Evolutionary conservation across 768 basidiomycete species (phyloP), one percentile per base, ranked within the genome.

Genomic region (Strobilomyces dryophilus): DNA sequence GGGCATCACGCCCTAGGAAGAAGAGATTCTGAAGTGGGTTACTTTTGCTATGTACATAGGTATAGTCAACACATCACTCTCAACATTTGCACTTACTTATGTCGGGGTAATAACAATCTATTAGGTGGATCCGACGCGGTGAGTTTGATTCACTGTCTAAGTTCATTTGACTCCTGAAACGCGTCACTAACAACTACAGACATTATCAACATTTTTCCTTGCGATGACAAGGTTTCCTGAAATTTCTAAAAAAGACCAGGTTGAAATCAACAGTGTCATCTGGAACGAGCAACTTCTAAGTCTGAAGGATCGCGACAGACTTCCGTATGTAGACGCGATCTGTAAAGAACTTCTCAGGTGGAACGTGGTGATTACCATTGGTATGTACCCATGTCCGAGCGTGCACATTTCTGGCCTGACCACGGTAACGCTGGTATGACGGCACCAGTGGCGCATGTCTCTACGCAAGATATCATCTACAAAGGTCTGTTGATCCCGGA

Each of bases 51-150:
- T 59, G 52, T 56, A 61, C 21, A 4, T 52, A 14, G 56, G 61
- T 59, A 45, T 27, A 45, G 8, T 51, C 39, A 5, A 11, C 17
- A 11, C 36, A 21, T 24, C 15, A 2, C 24, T 29, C 18, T 20
- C 14, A 11, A 11, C 11, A 11, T 1, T 17, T 8, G 10, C 11
- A 4, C 17, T 2, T 4, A 10, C 27, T 52, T 21, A 18, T 5
- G 3, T 45, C 17, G n/a, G 15, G 29, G 29, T 29, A 9, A 17
- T 5, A 2, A 9, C 29, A 18, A 12, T 36, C 7, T 20, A 18
- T 20, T 29, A 77, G 79, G 48, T 32, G 57, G 51, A 40, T 31
- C 55, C 8, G 54, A 61, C 27, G 58, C 56, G n/a, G 58, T 52
- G 29, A 31, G 42, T 44, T 24, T 17, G 40, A 17, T 68, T 78